phyloP scores from a whole-genome alignment of 495 filamentous ascomycete species.

The Neurospora cerealis region DNA sequence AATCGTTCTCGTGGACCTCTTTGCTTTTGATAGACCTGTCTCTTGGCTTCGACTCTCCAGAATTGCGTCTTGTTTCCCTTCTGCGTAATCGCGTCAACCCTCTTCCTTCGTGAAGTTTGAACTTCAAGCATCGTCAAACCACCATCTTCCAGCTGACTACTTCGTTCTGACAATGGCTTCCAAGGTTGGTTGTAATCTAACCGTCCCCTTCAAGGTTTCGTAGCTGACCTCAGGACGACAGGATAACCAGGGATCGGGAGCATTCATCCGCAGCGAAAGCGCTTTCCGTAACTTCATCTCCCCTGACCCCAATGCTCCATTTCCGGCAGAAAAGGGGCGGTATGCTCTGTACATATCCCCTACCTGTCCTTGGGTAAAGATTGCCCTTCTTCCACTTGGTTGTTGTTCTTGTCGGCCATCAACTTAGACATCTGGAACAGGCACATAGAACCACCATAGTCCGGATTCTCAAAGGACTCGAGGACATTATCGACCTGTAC shows the following conservation, averaged over 20 bases:
- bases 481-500: constrained; percentile 50
- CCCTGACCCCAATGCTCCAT: constrained; percentile 37
- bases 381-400: not conserved
- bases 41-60: not conserved
- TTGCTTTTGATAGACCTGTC: not conserved
- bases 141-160: not conserved
- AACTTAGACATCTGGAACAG: constrained; percentile 4
- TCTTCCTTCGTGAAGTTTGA: not conserved
- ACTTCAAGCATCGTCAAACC: not conserved
- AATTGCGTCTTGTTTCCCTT: not conserved
- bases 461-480: constrained; percentile 54
- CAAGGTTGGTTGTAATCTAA: not conserved
- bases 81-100: not conserved
- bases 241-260: not conserved
- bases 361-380: constrained; percentile 54
- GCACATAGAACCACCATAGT: constrained; percentile 60
- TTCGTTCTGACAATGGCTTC: not conserved
- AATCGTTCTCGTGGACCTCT: too few species aligned
- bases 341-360: constrained; percentile 60
- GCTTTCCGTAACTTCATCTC: constrained; percentile 42
- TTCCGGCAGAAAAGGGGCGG: constrained; percentile 55
- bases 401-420: not conserved
- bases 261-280: constrained; percentile 38
- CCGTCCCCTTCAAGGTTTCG: not conserved
- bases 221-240: not conserved